A percentile compares a stretch with the other conserved stretches of the same genome.
Conservation (phyloP, 2,329 filamentous ascomycete species). For the Trichoderma pleuroti region DNA sequence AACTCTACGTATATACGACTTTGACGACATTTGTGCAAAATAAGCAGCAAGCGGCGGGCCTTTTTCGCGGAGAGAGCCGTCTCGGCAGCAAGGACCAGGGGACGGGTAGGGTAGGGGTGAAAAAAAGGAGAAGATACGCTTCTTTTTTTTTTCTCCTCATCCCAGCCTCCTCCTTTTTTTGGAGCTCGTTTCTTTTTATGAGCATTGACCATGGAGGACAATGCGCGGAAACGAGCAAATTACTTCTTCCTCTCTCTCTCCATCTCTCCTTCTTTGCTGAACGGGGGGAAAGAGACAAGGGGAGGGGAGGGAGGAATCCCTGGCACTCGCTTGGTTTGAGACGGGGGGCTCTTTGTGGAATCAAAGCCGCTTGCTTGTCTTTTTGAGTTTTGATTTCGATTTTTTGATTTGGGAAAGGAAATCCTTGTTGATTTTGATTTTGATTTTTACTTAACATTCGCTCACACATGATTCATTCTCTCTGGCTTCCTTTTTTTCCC, state of each 20-base stretch:
- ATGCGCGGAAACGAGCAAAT: background rate
- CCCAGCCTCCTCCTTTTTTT: background rate
- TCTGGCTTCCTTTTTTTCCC: background rate
- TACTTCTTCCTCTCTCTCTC: background rate
- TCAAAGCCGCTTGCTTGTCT: background rate
- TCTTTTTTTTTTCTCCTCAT: background rate
- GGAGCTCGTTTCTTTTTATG: background rate
- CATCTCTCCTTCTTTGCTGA: background rate
- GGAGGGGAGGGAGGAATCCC: background rate
- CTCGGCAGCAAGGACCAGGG: background rate
- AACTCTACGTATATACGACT: constrained; percentile 18
- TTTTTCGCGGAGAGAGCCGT: background rate
- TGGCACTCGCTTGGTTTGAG: background rate
- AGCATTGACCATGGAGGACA: background rate
- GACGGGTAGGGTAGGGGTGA: background rate
- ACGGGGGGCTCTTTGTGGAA: background rate
- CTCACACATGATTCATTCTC: background rate
- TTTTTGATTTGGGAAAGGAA: background rate
- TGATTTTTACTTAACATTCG: background rate
- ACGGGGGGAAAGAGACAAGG: background rate
- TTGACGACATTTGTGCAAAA: constrained; percentile 17
- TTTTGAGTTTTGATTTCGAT: constrained; percentile 8
- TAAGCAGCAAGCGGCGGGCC: background rate
- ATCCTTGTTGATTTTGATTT: background rate
- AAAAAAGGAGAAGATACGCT: background rate